These are phyloP conservation scores for Baudoinia panamericana DNA, from an alignment of 495 filamentous ascomycete genomes.

Conservation along the genomic window DNA sequence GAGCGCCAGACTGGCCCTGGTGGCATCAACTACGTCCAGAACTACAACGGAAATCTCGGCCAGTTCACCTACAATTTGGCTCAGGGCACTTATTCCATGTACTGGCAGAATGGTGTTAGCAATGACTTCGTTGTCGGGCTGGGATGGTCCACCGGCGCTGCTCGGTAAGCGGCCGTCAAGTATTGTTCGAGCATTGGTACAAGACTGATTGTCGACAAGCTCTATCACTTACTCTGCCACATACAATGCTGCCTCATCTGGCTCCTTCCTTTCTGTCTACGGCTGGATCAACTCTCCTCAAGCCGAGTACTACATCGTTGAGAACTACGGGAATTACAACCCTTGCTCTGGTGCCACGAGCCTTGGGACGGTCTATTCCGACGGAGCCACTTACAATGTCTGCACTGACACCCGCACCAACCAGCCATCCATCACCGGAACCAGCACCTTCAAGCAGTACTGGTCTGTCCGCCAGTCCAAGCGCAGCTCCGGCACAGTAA, in stretches of 20 bases:
- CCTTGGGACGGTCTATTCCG: slow-evolving; percentile 28
- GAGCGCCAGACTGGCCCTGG: no score
- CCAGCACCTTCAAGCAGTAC: slow-evolving; percentile 16
- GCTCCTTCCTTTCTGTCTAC: slow-evolving; percentile 35
- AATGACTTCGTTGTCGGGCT: slow-evolving; percentile 12
- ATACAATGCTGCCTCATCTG: slow-evolving; percentile 36
- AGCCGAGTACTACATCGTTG: slow-evolving; percentile 19
- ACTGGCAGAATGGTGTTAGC: slow-evolving; percentile 9
- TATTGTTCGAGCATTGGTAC: background rate
- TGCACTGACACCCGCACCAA: slow-evolving; percentile 15
- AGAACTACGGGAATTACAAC: slow-evolving; percentile 26
- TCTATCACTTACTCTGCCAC: slow-evolving; percentile 36
- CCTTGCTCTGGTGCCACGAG: slow-evolving; percentile 34
- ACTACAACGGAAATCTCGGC: slow-evolving; percentile 11
- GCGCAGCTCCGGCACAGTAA: slow-evolving; percentile 14
- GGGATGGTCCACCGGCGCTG: slow-evolving; percentile 8
- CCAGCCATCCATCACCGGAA: slow-evolving; percentile 17
- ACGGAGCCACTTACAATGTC: slow-evolving; percentile 14
- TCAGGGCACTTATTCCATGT: slow-evolving; percentile 11
- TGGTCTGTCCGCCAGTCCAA: slow-evolving; percentile 12
- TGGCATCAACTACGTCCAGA: slow-evolving; percentile 16
- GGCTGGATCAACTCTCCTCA: slow-evolving; percentile 14
- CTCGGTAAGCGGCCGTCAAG: slow-evolving; percentile 2
- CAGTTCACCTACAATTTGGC: slow-evolving; percentile 5
- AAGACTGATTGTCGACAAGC: background rate